phyloP scores from a whole-genome alignment of 345 rosid genomes.

The Salix viminalis region DNA sequence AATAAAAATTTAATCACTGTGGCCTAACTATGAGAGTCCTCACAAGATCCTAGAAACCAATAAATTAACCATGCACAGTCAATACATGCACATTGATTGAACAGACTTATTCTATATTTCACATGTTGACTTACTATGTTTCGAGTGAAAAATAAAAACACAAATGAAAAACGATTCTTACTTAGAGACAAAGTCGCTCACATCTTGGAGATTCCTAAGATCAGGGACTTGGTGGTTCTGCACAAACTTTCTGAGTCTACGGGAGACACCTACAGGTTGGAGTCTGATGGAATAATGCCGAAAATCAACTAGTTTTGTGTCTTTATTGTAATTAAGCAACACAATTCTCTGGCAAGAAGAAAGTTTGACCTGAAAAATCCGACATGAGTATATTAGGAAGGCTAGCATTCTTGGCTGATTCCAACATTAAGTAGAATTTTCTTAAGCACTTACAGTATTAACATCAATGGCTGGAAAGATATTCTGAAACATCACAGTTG shows the following conservation, averaged over 20 bases:
- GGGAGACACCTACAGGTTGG: conserved; percentile 84
- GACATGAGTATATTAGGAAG: conserved; percentile 16
- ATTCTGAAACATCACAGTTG: conserved; percentile 88
- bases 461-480: conserved; percentile 89
- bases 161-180: conserved; percentile 32
- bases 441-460: conserved; percentile 63
- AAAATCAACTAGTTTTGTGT: conserved; percentile 77
- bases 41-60: background rate
- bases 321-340: conserved; percentile 83
- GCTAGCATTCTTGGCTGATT: conserved; percentile 5
- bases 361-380: conserved; percentile 73
- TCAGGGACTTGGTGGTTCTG: conserved; percentile 85
- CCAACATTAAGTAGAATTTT: conserved; percentile 1
- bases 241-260: conserved; percentile 80
- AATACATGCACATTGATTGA: background rate
- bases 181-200: conserved; percentile 88
- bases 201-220: conserved; percentile 82
- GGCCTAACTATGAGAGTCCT: background rate
- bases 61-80: background rate
- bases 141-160: background rate
- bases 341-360: conserved; percentile 91
- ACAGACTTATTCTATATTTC: background rate
- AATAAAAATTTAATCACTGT: background rate
- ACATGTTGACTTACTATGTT: background rate
- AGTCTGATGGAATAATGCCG: conserved; percentile 85